Conservation (phyloP, 768 basidiomycete genomes). For the Cystobasidium onofrii region DNA sequence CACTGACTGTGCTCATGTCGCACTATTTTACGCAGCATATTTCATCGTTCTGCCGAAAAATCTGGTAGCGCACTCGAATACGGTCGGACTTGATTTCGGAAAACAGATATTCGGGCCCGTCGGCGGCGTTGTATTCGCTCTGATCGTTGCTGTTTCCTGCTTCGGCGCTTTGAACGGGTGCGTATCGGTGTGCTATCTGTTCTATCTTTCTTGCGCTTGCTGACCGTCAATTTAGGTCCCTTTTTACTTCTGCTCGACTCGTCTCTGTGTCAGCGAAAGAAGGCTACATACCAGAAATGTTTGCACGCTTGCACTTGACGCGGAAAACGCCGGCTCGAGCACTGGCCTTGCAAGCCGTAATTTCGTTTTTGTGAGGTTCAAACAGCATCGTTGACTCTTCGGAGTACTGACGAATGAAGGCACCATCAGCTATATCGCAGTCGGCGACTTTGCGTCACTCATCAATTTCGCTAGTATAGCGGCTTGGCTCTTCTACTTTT, state of each 20-base stretch:
- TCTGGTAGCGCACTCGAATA: constrained; percentile 45
- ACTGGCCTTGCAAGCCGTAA: constrained; percentile 62
- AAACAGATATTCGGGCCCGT: constrained; percentile 70
- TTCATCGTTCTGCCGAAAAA: constrained; percentile 67
- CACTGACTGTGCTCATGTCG: not conserved
- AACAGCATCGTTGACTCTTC: constrained; percentile 27
- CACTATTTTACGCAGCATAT: constrained; percentile 71
- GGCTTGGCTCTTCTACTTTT: constrained; percentile 47
- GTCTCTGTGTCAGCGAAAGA: constrained; percentile 84
- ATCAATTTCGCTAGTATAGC: constrained; percentile 63
- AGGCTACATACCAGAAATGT: constrained; percentile 72
- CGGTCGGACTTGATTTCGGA: constrained; percentile 65
- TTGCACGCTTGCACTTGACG: constrained; percentile 64
- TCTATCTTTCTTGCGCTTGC: too few relatives aligned
- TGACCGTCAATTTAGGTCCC: constrained; percentile 60
- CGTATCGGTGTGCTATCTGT: constrained; percentile 49
- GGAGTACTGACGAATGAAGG: constrained; percentile 33
- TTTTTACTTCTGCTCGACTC: constrained; percentile 70
- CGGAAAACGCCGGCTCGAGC: constrained; percentile 84
- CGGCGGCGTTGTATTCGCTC: constrained; percentile 79
- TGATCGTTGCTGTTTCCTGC: constrained; percentile 86
- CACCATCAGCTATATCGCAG: constrained; percentile 64
- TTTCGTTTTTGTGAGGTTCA: constrained; percentile 50
- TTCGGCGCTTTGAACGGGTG: constrained; percentile 75
- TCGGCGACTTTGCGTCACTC: constrained; percentile 78